Evolutionary conservation across 2,329 filamentous ascomycete genomes (phyloP).

Genomic region (Berkeleyomyces rouxiae): DNA sequence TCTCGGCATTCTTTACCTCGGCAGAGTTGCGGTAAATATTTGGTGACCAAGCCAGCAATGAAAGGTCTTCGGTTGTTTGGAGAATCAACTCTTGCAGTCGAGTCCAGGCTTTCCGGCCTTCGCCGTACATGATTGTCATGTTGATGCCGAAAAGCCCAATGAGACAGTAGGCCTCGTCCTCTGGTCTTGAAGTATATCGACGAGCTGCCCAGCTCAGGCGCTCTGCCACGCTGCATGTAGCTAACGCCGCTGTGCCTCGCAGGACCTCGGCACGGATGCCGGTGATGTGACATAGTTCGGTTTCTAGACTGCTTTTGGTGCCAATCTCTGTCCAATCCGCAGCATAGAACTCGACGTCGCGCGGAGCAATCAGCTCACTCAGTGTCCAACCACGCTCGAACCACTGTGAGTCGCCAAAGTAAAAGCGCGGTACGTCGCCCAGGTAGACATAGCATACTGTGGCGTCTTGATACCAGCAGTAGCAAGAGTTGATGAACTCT

Average conservation of each 20-base stretch:
- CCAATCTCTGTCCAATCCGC: conserved; percentile 18
- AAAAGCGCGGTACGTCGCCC: conserved; percentile 15
- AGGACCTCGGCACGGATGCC: conserved; percentile 17
- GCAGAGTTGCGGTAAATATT: conserved; percentile 1
- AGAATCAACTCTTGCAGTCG: conserved; percentile 23
- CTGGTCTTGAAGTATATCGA: conserved; percentile 17
- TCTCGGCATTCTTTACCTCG: neutral
- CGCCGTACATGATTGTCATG: conserved; percentile 20
- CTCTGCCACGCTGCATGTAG: conserved; percentile 13
- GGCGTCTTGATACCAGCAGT: conserved; percentile 17
- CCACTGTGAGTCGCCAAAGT: conserved; percentile 16
- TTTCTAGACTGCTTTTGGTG: conserved; percentile 15
- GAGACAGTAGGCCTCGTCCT: conserved; percentile 20
- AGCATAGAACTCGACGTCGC: conserved; percentile 19
- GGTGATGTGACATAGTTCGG: conserved; percentile 15
- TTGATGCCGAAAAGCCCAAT: conserved; percentile 20
- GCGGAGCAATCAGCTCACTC: conserved; percentile 20
- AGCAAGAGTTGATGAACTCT: conserved; percentile 19
- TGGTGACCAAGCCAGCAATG: conserved; percentile 20
- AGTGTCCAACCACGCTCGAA: conserved; percentile 19
- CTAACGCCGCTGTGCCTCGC: conserved; percentile 2
- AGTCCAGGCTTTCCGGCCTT: conserved; percentile 20
- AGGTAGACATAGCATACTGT: conserved; percentile 19
- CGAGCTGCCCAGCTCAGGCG: conserved; percentile 19
- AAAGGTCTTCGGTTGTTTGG: conserved; percentile 21